Base-by-base conservation (phyloP, 1,284 basidiomycete species). In the Athelia psychrophila region DNA sequence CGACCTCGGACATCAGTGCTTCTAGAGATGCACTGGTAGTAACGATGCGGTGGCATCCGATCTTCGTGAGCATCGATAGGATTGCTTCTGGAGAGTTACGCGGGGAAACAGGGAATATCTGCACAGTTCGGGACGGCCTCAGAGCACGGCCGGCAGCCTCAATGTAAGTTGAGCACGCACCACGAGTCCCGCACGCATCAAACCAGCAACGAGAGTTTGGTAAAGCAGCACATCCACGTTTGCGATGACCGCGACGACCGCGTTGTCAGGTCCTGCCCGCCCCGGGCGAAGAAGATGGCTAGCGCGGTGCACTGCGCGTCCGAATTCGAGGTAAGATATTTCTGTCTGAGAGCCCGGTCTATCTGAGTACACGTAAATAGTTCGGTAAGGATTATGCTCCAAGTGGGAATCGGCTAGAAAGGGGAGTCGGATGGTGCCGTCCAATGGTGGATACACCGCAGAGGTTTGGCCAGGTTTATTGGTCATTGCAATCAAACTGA, bases 101-200 rank as follows among this genome's bases (percentile, higher is more conserved):
- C 1, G 66, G 63, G 8, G 65, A 69, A 18, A 69, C 66, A 3
- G 65, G 64, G 36, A 67, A 69, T 3, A 71, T 69, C 70, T 72
- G 35, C 8, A 49, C 48, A 20, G 24, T 47, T 52, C n/a, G 13
- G 27, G 27, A 30, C 5, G 13, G 5, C 6, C 27, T 30, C 5
- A 6, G 5, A 30, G 27, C 27, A 30, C 5, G 5, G 27, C 4
- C 13, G 42, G 42, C 23, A 5, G 23, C 1, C 19, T 18, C 13
- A 22, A 33, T 25, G 23, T 22, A 19, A 9, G 25, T 40, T 25
- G 24, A 18, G 50, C 20, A 27, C 59, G 50, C 47, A 60, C 59
- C 9, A 72, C 56, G 9, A 64, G 51, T 3, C 70, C 71, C 4
- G 68, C 67, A 35, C 56, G 54, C 19, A 65, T 58, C 27, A 71